These are phyloP conservation scores for Colletotrichum sp. DNA, from an alignment of 2,329 filamentous ascomycete genomes.

Conservation along the genomic window DNA sequence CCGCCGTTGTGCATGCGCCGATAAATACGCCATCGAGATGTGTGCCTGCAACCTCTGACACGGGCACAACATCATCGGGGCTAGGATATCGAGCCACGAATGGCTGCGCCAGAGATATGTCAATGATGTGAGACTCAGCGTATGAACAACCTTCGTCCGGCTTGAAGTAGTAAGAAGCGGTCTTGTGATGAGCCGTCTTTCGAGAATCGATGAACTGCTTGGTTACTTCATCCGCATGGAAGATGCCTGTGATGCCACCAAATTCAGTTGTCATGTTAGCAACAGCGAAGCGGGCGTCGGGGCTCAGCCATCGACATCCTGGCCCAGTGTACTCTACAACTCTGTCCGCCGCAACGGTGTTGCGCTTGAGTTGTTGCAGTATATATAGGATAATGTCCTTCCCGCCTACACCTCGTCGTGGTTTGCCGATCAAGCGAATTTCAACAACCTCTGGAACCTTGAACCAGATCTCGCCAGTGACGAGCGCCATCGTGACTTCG, in stretches of 20 bases:
- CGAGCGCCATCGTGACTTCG: constrained; percentile 40
- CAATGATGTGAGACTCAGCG: constrained; percentile 37
- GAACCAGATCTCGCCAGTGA: constrained; percentile 44
- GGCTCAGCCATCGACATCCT: constrained; percentile 33
- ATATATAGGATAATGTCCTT: constrained; percentile 45
- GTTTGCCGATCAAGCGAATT: constrained; percentile 36
- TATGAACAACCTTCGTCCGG: constrained; percentile 43
- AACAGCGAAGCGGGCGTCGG: constrained; percentile 44
- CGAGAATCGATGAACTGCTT: constrained; percentile 37
- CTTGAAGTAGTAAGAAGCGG: constrained; percentile 38
- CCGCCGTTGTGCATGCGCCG: constrained; percentile 50
- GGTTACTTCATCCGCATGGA: constrained; percentile 42
- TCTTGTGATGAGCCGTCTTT: constrained; percentile 35
- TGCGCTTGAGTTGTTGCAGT: constrained; percentile 39
- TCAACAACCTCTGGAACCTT: constrained; percentile 40
- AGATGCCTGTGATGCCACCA: constrained; percentile 47
- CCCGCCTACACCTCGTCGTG: constrained; percentile 35
- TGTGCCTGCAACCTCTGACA: constrained; percentile 34
- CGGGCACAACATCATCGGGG: constrained; percentile 47
- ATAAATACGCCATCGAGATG: constrained; percentile 49
- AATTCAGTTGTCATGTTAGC: constrained; percentile 43
- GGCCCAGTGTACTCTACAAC: constrained; percentile 42
- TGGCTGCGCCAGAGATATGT: constrained; percentile 39
- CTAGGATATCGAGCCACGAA: constrained; percentile 45
- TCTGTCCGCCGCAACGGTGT: constrained; percentile 41